Conservation (phyloP, 164 flowering plant species). For the Tinospora cordifolia region DNA sequence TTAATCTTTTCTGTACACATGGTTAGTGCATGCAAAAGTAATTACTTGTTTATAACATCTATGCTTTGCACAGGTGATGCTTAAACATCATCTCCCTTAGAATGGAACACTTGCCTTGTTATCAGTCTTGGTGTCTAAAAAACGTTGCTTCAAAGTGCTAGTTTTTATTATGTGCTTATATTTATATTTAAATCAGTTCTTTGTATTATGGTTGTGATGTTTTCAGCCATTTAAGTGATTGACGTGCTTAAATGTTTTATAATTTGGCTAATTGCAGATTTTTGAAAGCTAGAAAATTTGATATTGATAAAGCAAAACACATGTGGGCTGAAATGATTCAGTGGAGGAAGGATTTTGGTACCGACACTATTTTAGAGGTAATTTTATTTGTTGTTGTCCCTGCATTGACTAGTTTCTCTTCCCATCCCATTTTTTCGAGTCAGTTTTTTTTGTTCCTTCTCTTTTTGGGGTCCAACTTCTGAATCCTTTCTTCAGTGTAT, state of each 20-base stretch:
- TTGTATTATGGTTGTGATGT: neutral
- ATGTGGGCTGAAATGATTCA: slow-evolving; percentile 85
- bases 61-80: too few species aligned
- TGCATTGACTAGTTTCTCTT: neutral
- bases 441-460: too few species aligned
- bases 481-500: too few species aligned
- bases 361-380: slow-evolving; percentile 68
- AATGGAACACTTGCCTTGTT: too few species aligned
- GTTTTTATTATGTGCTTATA: too few species aligned
- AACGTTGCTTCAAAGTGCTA: neutral
- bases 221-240: neutral
- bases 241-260: too few species aligned
- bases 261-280: slow-evolving; percentile 35
- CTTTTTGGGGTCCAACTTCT: neutral
- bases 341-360: slow-evolving; percentile 75
- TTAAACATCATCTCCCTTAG: too few species aligned
- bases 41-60: too few species aligned
- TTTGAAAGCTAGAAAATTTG: slow-evolving; percentile 74
- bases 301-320: slow-evolving; percentile 56
- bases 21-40: too few species aligned
- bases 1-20: too few species aligned
- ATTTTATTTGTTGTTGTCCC: neutral
- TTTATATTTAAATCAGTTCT: too few species aligned
- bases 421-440: neutral
- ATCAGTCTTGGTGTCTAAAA: neutral